Base-by-base conservation (phyloP, 1,284 basidiomycete genomes). In the Lentinus polychrous region DNA sequence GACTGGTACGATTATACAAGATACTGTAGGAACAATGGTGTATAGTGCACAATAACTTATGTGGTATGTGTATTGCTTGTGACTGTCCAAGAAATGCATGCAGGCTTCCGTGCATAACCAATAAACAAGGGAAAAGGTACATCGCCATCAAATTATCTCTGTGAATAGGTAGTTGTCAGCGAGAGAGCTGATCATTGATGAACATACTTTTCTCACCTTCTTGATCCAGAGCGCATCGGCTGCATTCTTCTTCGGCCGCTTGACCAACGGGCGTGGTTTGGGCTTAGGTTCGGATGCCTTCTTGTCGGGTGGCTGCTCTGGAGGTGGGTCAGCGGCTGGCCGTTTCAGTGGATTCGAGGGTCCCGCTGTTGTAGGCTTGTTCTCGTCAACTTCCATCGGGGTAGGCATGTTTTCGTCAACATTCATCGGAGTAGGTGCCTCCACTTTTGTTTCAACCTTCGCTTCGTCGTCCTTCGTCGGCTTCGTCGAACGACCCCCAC, bases 161-260 rank as follows among this genome's bases (percentile, higher is more conserved):
- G 27, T 27, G 10, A 10, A 27, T 27, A 27, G n/a, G n/a, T n/a
- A n/a, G n/a, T n/a, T 27, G 27, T 27, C 10, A 27, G 27, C 27
- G 27, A 27, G 5, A 10, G 27, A 10, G 27, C 10, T 27, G 27
- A 5, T 10, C 10, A 27, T 27, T 27, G 27, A 10, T 5, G 4
- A 27, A 5, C 10, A 4, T 27, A 10, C 4, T 10, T 10, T 27
- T 5, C 27, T 27, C 10, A 27, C 27, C 27, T 27, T 27, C 27
- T 27, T 27, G 4, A 27, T 27, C 27, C 27, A 27, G 10, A 27
- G 27, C 10, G 27, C 27, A 10, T 27, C 27, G 5, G 27, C 27
- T 4, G 27, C 27, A 27, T 27, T 27, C 27, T 27, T 27, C 41
- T 66, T 66, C 10, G 57, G 59, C 17, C 62, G 61, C 45, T 64